phyloP scores from a whole-genome alignment of 257 asterid genomes.

The Catharanthus roseus region DNA sequence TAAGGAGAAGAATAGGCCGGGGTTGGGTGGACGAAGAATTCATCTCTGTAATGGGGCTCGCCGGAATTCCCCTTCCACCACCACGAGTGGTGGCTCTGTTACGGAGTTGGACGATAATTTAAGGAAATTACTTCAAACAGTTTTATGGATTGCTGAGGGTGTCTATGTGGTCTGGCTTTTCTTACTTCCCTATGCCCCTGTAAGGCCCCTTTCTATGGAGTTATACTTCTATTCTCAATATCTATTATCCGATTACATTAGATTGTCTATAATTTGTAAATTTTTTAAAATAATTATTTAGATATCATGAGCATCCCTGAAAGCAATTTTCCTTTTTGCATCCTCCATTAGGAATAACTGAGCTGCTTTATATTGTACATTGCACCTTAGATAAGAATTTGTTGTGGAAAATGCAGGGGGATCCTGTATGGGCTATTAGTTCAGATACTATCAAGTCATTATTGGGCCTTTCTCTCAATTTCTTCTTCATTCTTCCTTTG shows the following conservation, averaged over 20 bases:
- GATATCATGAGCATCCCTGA: neutral
- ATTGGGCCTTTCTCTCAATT: constrained; percentile 81
- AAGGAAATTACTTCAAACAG: constrained; percentile 39
- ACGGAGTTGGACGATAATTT: constrained; percentile 46
- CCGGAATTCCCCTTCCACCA: constrained; percentile 22
- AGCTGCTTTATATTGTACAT: neutral
- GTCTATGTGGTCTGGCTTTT: constrained; percentile 83
- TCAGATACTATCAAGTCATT: constrained; percentile 63
- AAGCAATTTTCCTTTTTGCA: neutral
- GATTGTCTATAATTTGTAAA: neutral
- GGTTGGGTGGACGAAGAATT: constrained; percentile 7
- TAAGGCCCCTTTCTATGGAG: constrained; percentile 23
- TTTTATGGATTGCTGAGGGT: constrained; percentile 66
- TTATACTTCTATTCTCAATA: neutral
- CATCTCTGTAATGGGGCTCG: constrained; percentile 8
- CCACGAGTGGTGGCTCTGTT: too few species aligned
- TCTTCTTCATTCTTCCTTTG: constrained; percentile 81
- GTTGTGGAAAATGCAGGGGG: constrained; percentile 60
- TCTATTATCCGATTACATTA: neutral
- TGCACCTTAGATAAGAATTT: neutral
- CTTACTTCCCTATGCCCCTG: constrained; percentile 95
- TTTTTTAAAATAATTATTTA: neutral
- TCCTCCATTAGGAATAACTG: neutral
- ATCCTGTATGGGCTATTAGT: constrained; percentile 93
- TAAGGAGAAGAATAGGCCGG: constrained; percentile 11